Percentiles rank a stretch among this genome's conserved stretches.
phyloP scores from a whole-genome alignment of 805 yeast species.

The Barnettozyma siamensis region DNA sequence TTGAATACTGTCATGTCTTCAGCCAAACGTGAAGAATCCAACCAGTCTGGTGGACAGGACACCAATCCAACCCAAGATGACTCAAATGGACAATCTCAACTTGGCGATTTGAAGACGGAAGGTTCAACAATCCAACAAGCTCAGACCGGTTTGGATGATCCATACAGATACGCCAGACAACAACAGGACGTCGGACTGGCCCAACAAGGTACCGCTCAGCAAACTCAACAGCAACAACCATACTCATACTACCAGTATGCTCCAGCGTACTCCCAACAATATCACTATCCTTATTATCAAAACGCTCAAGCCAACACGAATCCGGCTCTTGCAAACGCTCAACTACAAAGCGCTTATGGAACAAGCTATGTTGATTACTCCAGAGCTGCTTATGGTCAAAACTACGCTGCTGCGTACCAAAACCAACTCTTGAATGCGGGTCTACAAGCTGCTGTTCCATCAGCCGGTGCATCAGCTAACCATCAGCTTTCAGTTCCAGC shows the following conservation, averaged over 20 bases:
- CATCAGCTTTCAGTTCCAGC: neutral
- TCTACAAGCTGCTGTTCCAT: neutral
- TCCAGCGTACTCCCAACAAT: constrained; percentile 14
- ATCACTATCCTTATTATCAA: constrained; percentile 24
- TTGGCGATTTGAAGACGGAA: neutral
- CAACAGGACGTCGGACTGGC: constrained; percentile 3
- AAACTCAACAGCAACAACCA: constrained; percentile 10
- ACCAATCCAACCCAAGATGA: no score
- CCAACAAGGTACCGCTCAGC: constrained; percentile 4
- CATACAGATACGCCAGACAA: constrained; percentile 9
- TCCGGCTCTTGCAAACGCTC: constrained; percentile 5
- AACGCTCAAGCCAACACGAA: constrained; percentile 1
- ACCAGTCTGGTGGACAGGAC: constrained; percentile 1
- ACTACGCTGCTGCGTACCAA: constrained; percentile 21
- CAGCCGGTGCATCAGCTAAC: neutral
- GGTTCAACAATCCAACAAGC: constrained; percentile 3
- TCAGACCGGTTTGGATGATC: constrained; percentile 7
- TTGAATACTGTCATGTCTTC: neutral
- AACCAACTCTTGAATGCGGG: constrained; percentile 12
- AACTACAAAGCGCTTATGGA: constrained; percentile 10
- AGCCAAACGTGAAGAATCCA: no score
- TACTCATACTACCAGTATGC: constrained; percentile 12
- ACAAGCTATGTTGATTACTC: constrained; percentile 21
- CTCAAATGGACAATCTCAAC: neutral
- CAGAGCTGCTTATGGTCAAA: constrained; percentile 22